Percentiles rank a stretch among this genome's conserved stretches.
Evolutionary conservation across 2,329 filamentous ascomycete genomes (phyloP).

Genomic region (Xylaria sp.): DNA sequence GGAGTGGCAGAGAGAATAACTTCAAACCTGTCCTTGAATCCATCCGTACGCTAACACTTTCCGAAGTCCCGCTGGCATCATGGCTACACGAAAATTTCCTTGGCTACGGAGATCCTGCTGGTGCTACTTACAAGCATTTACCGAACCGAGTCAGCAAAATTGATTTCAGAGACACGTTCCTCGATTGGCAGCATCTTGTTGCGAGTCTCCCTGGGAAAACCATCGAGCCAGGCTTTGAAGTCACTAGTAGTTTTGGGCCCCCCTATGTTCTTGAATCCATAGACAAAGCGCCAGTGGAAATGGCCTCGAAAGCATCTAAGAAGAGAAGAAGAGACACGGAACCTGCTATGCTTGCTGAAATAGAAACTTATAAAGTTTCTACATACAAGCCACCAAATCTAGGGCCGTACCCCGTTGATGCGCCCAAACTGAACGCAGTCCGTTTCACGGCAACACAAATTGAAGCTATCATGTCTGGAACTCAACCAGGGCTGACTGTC

Average conservation of each 20-base stretch:
- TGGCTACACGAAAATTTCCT: conserved; percentile 98
- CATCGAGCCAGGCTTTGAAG: conserved; percentile 80
- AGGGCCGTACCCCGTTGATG: conserved; percentile 88
- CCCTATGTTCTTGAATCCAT: conserved; percentile 85
- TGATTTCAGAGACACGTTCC: conserved; percentile 93
- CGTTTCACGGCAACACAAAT: conserved; percentile 93
- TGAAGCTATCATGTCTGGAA: conserved; percentile 92
- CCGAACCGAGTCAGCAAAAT: conserved; percentile 80
- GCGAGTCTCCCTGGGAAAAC: conserved; percentile 90
- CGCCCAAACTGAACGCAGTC: conserved; percentile 81
- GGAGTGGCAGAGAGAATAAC: conserved; percentile 92
- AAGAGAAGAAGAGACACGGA: conserved; percentile 87
- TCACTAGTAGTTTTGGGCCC: conserved; percentile 79
- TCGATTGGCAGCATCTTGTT: conserved; percentile 93
- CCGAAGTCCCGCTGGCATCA: conserved; percentile 84
- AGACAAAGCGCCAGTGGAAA: conserved; percentile 63
- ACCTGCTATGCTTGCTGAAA: conserved; percentile 68
- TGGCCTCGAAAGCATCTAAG: conserved; percentile 74
- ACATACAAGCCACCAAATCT: conserved; percentile 91
- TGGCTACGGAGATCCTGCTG: conserved; percentile 93
- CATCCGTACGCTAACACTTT: conserved; percentile 85
- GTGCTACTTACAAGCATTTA: conserved; percentile 86
- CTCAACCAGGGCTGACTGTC: conserved; percentile 91
- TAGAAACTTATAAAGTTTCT: conserved; percentile 80
- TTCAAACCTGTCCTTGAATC: conserved; percentile 95